Conservation (phyloP, 495 filamentous ascomycete species). For the Penicillium parvum region DNA sequence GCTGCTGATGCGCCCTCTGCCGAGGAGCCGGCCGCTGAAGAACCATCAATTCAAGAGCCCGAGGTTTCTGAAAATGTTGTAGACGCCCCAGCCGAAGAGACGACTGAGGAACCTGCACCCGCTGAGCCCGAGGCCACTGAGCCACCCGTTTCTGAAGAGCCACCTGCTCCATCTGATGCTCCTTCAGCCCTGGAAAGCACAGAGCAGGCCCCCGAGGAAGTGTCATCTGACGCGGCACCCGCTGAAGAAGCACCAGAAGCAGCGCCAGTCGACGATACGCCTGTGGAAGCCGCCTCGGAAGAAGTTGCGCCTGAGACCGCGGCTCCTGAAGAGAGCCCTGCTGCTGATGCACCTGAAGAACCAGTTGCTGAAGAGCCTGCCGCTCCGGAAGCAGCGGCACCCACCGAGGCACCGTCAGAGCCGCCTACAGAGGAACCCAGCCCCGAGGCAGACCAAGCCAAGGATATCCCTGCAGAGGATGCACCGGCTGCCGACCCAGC, state of each 20-base stretch:
- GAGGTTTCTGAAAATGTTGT: background rate
- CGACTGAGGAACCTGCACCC: conserved; percentile 1
- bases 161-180: conserved; percentile 4
- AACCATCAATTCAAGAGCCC: background rate
- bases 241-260: background rate
- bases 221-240: background rate
- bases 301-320: conserved; percentile 1
- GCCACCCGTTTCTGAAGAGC: conserved; percentile 3
- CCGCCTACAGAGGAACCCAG: conserved; percentile 5
- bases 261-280: conserved; percentile 5
- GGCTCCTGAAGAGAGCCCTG: conserved; percentile 5
- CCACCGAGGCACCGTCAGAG: conserved; percentile 10
- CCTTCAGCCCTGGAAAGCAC: background rate
- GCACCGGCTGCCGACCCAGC: conserved; percentile 5
- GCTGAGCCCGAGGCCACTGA: conserved; percentile 5
- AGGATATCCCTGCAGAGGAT: conserved; percentile 8
- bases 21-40: conserved; percentile 13
- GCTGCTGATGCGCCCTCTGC: conserved; percentile 17
- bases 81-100: conserved; percentile 4
- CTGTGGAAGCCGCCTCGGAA: conserved; percentile 7
- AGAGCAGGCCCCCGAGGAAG: background rate
- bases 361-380: conserved; percentile 6
- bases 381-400: conserved; percentile 2
- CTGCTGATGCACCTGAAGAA: conserved; percentile 3
- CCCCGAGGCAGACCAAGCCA: background rate